These are phyloP conservation scores for Clarireedia hainanense DNA, from an alignment of 2,329 filamentous ascomycete species.

Conservation along the genomic window DNA sequence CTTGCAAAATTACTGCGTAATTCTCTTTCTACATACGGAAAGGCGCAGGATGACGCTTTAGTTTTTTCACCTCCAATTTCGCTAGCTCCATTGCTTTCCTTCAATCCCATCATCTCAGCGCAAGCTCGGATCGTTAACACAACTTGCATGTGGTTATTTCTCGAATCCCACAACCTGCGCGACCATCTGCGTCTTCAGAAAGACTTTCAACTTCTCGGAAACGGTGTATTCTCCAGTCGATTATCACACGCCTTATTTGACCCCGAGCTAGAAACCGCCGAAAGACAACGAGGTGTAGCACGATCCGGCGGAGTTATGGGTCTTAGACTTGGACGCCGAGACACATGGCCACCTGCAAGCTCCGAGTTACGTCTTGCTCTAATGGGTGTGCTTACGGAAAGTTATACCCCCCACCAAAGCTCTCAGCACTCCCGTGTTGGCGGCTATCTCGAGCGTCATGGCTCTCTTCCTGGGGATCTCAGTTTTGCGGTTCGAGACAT, in stretches of 20 bases:
- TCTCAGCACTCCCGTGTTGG: slow-evolving; percentile 24
- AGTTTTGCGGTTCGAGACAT: slow-evolving; percentile 83
- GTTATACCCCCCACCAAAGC: slow-evolving; percentile 40
- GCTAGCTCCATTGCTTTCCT: slow-evolving; percentile 60
- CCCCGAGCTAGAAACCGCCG: slow-evolving; percentile 70
- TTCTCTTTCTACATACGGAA: slow-evolving; percentile 15
- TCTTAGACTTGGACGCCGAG: slow-evolving; percentile 69
- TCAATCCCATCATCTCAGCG: slow-evolving; percentile 63
- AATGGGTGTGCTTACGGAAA: slow-evolving; percentile 77
- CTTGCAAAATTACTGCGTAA: slow-evolving; percentile 19
- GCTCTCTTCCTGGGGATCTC: slow-evolving; percentile 56
- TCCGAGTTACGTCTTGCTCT: slow-evolving; percentile 86
- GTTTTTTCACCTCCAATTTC: slow-evolving; percentile 31
- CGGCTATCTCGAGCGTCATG: slow-evolving; percentile 25
- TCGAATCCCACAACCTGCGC: slow-evolving; percentile 63
- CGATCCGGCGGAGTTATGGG: slow-evolving; percentile 69
- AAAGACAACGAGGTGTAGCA: slow-evolving; percentile 61
- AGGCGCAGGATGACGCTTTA: slow-evolving; percentile 12
- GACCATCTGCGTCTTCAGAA: slow-evolving; percentile 68
- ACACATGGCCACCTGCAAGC: slow-evolving; percentile 87
- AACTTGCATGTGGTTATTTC: slow-evolving; percentile 69
- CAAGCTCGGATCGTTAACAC: slow-evolving; percentile 73
- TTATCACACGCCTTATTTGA: slow-evolving; percentile 81
- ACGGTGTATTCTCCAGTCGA: slow-evolving; percentile 73
- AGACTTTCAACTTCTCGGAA: slow-evolving; percentile 76